These are phyloP conservation scores for Apiotrichum laibachii DNA, from an alignment of 1,284 basidiomycete genomes.

Conservation along the genomic window DNA sequence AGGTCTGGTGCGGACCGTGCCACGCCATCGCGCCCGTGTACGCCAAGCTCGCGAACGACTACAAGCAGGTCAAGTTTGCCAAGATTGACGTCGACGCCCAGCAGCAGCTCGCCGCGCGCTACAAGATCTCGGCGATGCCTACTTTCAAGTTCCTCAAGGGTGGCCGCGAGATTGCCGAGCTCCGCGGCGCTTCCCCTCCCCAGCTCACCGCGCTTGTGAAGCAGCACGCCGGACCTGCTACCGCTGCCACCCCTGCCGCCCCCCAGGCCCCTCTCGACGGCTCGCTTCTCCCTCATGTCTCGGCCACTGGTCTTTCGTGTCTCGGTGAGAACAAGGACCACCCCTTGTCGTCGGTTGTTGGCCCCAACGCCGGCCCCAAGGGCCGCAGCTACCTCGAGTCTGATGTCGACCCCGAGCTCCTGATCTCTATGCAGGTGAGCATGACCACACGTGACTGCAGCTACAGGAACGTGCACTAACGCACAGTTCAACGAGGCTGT, in stretches of 20 bases:
- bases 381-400: conserved; percentile 66
- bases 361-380: conserved; percentile 53
- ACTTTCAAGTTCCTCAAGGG: conserved; percentile 56
- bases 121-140: conserved; percentile 53
- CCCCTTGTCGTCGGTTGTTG: conserved; percentile 62
- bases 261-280: conserved; percentile 21
- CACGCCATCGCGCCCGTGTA: conserved; percentile 50
- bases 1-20: conserved; percentile 45
- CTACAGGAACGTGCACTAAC: background rate
- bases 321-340: conserved; percentile 69
- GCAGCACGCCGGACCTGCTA: conserved; percentile 42
- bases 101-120: conserved; percentile 48
- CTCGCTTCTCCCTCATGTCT: conserved; percentile 43
- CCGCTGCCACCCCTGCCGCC: conserved; percentile 11
- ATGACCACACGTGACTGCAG: background rate
- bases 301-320: conserved; percentile 58
- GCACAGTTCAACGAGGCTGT: conserved; percentile 74
- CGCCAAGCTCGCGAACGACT: conserved; percentile 39
- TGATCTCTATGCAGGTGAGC: conserved; percentile 66
- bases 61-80: conserved; percentile 14
- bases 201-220: conserved; percentile 41
- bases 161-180: conserved; percentile 47
- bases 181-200: conserved; percentile 47
- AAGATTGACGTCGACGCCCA: conserved; percentile 54
- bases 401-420: conserved; percentile 71